These are phyloP conservation scores for Erythrobasidium hasegawianum DNA, from an alignment of 1,284 basidiomycete genomes.

Conservation along the genomic window DNA sequence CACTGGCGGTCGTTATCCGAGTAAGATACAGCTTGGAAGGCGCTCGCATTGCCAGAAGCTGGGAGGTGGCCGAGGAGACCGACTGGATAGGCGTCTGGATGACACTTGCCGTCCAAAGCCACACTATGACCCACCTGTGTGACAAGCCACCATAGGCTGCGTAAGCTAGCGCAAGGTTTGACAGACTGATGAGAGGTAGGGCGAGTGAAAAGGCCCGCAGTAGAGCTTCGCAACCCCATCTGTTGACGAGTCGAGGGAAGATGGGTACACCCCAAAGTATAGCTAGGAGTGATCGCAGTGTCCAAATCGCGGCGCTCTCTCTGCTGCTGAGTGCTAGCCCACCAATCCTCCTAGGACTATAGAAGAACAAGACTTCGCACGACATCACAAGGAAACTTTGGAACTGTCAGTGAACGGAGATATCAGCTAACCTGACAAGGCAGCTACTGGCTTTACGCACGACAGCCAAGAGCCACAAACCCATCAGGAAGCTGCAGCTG, in stretches of 20 bases:
- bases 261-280: neutral
- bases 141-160: neutral
- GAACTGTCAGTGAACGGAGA: neutral
- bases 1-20: slow-evolving; percentile 15
- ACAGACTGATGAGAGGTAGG: neutral
- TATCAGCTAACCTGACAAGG: neutral
- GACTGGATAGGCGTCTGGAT: slow-evolving; percentile 11
- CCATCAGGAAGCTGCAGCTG: slow-evolving; percentile 1
- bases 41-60: slow-evolving; percentile 8
- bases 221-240: slow-evolving; percentile 5
- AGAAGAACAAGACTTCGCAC: slow-evolving; percentile 22
- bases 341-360: slow-evolving; percentile 1
- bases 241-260: slow-evolving; percentile 3
- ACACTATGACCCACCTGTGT: neutral
- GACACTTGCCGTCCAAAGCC: neutral
- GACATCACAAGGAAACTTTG: neutral
- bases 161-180: slow-evolving; percentile 8
- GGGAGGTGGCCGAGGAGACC: neutral
- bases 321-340: slow-evolving; percentile 10
- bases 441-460: too few relatives aligned
- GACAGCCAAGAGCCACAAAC: slow-evolving; percentile 8
- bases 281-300: neutral
- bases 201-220: neutral
- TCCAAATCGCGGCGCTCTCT: slow-evolving; percentile 10
- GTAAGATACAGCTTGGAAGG: slow-evolving; percentile 14